Conservation (phyloP, 2,329 filamentous ascomycete genomes). For the Cadophora sp. region DNA sequence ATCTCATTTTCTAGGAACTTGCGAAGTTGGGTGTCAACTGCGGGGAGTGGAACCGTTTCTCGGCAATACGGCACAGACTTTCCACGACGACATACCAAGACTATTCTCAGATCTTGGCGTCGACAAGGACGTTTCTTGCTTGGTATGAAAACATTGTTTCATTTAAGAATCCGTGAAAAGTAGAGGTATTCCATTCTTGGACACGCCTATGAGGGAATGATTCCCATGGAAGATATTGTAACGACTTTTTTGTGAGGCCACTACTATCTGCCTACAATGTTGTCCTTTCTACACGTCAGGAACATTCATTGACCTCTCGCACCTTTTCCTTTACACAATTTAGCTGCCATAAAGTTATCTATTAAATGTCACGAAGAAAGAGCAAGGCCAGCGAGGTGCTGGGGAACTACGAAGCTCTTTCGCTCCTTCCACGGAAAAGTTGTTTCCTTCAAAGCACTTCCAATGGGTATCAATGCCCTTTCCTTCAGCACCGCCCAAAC, state of each 20-base stretch:
- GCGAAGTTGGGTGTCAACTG: background rate
- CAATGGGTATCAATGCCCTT: background rate
- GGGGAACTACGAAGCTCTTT: background rate
- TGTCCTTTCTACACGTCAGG: background rate
- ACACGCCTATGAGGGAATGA: too few relatives aligned
- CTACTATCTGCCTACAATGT: background rate
- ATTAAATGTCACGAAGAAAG: background rate
- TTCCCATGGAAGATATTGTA: too few relatives aligned
- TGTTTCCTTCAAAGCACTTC: background rate
- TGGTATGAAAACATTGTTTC: background rate
- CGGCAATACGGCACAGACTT: slow-evolving; percentile 13
- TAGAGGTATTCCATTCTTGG: background rate
- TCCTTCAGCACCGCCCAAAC: background rate
- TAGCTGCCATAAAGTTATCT: background rate
- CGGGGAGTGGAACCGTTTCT: background rate
- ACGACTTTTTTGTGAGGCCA: too few relatives aligned
- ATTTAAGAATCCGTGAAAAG: background rate
- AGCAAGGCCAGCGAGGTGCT: background rate
- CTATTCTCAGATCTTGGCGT: slow-evolving; percentile 3
- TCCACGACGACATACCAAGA: slow-evolving; percentile 10
- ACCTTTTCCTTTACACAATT: background rate
- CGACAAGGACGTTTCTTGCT: background rate
- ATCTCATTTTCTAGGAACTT: background rate
- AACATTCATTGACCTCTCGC: background rate
- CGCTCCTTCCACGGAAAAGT: background rate